Conservation (phyloP, 2,329 filamentous ascomycete genomes). For the Colletotrichum abscissum region DNA sequence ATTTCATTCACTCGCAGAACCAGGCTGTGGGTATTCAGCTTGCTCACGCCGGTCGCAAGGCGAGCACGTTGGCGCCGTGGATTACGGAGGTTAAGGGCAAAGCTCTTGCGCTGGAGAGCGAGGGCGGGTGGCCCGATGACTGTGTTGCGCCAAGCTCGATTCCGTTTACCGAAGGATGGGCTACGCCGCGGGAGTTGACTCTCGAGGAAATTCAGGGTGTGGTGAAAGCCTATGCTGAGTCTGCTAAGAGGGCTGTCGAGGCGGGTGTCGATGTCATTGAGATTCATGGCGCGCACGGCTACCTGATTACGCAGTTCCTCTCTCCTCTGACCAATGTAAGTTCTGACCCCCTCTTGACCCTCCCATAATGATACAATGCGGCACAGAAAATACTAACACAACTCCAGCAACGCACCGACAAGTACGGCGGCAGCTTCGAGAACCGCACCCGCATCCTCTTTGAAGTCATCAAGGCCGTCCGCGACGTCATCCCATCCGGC, state of each 20-base stretch:
- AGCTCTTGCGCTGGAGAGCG: conserved; percentile 63
- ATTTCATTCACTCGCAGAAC: conserved; percentile 83
- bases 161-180: conserved; percentile 70
- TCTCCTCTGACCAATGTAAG: conserved; percentile 66
- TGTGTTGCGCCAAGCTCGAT: conserved; percentile 63
- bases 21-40: conserved; percentile 85
- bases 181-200: conserved; percentile 75
- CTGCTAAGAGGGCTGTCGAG: conserved; percentile 69
- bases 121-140: conserved; percentile 68
- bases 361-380: neutral
- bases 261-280: conserved; percentile 84
- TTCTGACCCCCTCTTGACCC: neutral
- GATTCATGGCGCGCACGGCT: conserved; percentile 73
- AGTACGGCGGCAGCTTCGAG: conserved; percentile 74
- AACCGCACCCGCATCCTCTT: conserved; percentile 72
- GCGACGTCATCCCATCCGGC: conserved; percentile 61
- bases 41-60: conserved; percentile 82
- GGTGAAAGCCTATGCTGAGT: conserved; percentile 70
- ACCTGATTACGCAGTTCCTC: conserved; percentile 74
- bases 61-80: conserved; percentile 72
- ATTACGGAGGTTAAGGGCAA: conserved; percentile 61
- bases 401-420: conserved; percentile 65
- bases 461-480: conserved; percentile 63
- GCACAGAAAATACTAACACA: neutral
- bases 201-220: conserved; percentile 74